Base-by-base conservation (phyloP, 169 alveolate genomes). In the Plasmodium vinckei region DNA sequence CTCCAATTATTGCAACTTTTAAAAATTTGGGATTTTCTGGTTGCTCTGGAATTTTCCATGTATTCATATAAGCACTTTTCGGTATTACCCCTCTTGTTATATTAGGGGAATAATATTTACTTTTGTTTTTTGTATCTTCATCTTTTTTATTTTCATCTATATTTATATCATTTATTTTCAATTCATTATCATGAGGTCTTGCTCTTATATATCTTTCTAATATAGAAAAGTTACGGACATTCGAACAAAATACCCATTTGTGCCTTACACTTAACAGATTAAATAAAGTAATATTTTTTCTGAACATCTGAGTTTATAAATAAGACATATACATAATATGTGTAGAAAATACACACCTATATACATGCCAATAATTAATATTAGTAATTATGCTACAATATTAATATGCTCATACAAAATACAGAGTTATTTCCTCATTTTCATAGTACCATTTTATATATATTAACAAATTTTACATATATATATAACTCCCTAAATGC, bases 1-100 rank as follows among this genome's bases (percentile, higher is more conserved):
- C 95, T 13, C 97, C 97, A 49, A 94, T 89, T 56, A 95, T 87
- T 1, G 97, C 96, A 39, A 92, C 92, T 61, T 88, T 89, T 15
- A 93, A 72, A 61, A 87, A 67, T 25, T 71, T 63, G 6, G 96
- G 90, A 53, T 93, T 59, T 46, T 73, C 79, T 9, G 96, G 95
- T 61, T 88, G 95, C 19, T 64, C 73, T 47, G 96, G 96, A 17
- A 90, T 82, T 53, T 59, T 39, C 96, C 96, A 93, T 54, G 71
- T 79, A 60, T 79, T 79, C 79, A 79, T 79, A 69, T 79, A 79
- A 59, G 89, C 89, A 65, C 89, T 64, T 79, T 79, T 79, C 1
- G 89, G 89, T 79, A 79, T 79, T 65, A 79, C 57, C 54, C 89
- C 89, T 53, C 89, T 64, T n/a, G 89, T 79, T 65, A 79, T 79